Percentiles rank a stretch among this genome's conserved stretches.
Conservation (phyloP, 2,329 filamentous ascomycete genomes). For the Gremmenia infestans region DNA sequence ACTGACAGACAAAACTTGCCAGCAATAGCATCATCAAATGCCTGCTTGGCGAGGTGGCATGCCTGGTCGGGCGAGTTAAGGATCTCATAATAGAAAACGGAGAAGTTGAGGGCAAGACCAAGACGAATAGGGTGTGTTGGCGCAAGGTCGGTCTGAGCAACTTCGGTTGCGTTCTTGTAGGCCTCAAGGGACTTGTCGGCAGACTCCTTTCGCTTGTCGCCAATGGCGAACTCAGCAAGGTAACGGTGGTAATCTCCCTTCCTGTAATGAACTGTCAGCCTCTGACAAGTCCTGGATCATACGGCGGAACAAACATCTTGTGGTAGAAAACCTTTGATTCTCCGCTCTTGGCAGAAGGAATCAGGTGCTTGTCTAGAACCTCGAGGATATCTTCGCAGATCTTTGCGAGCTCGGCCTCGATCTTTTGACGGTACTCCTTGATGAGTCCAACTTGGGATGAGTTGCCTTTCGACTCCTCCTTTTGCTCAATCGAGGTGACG, state of each 20-base stretch:
- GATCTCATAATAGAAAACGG: conserved; percentile 99
- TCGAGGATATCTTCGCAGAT: conserved; percentile 97
- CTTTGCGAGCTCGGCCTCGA: conserved; percentile 93
- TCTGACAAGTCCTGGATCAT: conserved; percentile 6
- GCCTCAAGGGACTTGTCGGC: conserved; percentile 87
- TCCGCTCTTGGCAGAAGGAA: conserved; percentile 91
- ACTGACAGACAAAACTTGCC: no score
- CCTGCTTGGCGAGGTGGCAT: conserved; percentile 98
- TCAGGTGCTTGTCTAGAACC: conserved; percentile 87
- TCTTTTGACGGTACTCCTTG: conserved; percentile 97
- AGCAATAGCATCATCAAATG: conserved; percentile 96
- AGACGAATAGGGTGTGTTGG: conserved; percentile 98
- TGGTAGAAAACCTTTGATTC: conserved; percentile 99
- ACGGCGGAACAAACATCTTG: conserved; percentile 76
- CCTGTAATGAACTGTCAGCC: conserved; percentile 46
- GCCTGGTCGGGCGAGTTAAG: conserved; percentile 96
- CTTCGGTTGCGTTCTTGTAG: conserved; percentile 99
- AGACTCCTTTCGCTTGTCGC: conserved; percentile 86
- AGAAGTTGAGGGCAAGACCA: conserved; percentile 97
- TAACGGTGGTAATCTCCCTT: conserved; percentile 98
- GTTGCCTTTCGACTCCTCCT: conserved; percentile 98
- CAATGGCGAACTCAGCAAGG: conserved; percentile 86
- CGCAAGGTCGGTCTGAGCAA: conserved; percentile 94
- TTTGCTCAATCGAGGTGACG: conserved; percentile 99
- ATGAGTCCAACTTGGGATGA: conserved; percentile 93